A percentile compares a stretch with the other conserved stretches of the same genome.
These are phyloP conservation scores for Microcos paniculata DNA, from an alignment of 345 rosid genomes.

Conservation along the genomic window DNA sequence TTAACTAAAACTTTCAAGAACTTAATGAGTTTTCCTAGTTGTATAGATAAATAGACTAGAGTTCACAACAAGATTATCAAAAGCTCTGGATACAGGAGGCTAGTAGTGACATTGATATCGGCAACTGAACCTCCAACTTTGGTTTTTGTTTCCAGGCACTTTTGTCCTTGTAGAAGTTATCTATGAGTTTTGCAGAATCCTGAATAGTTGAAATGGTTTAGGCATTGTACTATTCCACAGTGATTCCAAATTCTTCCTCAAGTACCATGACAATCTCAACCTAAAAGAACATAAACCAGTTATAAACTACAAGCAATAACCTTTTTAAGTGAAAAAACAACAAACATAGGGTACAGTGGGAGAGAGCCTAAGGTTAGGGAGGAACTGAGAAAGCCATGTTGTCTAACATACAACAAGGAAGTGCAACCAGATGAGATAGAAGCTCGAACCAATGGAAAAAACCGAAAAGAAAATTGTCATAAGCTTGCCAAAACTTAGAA, in stretches of 20 bases:
- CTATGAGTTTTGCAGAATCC: slow-evolving; percentile 68
- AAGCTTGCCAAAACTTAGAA: neutral
- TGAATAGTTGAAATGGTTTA: slow-evolving; percentile 58
- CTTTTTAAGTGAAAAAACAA: neutral
- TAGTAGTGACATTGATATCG: neutral
- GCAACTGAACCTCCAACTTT: neutral
- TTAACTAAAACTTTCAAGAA: neutral
- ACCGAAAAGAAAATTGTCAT: neutral
- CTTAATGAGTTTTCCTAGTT: neutral
- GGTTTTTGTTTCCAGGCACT: slow-evolving; percentile 32
- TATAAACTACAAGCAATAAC: neutral
- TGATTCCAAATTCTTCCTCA: slow-evolving; percentile 63
- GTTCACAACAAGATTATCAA: neutral
- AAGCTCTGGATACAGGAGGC: neutral
- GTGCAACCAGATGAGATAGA: neutral
- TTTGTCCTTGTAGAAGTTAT: slow-evolving; percentile 30
- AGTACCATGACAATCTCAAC: slow-evolving; percentile 84
- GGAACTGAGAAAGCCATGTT: neutral
- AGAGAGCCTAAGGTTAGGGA: neutral
- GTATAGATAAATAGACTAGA: neutral
- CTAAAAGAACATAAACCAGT: slow-evolving; percentile 25
- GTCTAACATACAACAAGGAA: neutral
- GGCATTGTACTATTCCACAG: slow-evolving; percentile 63
- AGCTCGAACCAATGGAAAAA: neutral
- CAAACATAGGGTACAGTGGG: neutral